Percentiles rank a stretch among this genome's conserved stretches.
Evolutionary conservation across 352 stramenopile genomes (phyloP).

Genomic region (Phytophthora boehmeriae): DNA sequence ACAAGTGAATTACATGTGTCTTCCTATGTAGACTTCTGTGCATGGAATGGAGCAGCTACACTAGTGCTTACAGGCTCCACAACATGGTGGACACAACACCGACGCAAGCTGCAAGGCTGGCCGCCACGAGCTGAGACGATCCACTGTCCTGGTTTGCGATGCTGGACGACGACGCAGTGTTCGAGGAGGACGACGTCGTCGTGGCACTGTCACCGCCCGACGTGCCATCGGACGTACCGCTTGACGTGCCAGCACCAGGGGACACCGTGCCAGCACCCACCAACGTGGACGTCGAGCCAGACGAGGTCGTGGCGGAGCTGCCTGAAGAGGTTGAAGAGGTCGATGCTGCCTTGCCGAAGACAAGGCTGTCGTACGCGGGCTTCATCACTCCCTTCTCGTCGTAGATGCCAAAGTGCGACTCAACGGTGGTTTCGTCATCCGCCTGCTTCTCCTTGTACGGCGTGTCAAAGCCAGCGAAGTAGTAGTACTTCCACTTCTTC

Average conservation of each 20-base stretch:
- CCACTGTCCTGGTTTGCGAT: slow-evolving; percentile 28
- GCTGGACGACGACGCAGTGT: slow-evolving; percentile 22
- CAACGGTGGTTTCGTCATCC: slow-evolving; percentile 58
- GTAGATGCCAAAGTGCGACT: slow-evolving; percentile 84
- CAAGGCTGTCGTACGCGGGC: slow-evolving; percentile 58
- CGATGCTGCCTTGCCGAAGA: slow-evolving; percentile 45
- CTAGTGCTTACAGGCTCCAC: slow-evolving; percentile 40
- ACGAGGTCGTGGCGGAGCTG: slow-evolving; percentile 25
- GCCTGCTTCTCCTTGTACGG: slow-evolving; percentile 71
- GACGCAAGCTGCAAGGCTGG: slow-evolving; percentile 36
- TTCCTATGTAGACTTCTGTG: not conserved
- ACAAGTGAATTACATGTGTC: not conserved
- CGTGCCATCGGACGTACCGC: slow-evolving; percentile 16
- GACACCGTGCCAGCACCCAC: slow-evolving; percentile 31
- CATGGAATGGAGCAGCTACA: slow-evolving; percentile 7
- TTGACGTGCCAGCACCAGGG: slow-evolving; percentile 13
- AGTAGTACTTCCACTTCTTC: slow-evolving; percentile 88
- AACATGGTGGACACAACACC: slow-evolving; percentile 44
- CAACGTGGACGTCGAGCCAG: slow-evolving; percentile 23
- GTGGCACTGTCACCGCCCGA: slow-evolving; percentile 16
- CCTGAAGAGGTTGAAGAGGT: slow-evolving; percentile 27
- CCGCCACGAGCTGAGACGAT: slow-evolving; percentile 37
- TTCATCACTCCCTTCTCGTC: slow-evolving; percentile 70
- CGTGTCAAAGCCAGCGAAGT: slow-evolving; percentile 87
- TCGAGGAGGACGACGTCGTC: slow-evolving; percentile 27